phyloP scores from a whole-genome alignment of 2,329 filamentous ascomycete species.

The Colletotrichum zoysiae region DNA sequence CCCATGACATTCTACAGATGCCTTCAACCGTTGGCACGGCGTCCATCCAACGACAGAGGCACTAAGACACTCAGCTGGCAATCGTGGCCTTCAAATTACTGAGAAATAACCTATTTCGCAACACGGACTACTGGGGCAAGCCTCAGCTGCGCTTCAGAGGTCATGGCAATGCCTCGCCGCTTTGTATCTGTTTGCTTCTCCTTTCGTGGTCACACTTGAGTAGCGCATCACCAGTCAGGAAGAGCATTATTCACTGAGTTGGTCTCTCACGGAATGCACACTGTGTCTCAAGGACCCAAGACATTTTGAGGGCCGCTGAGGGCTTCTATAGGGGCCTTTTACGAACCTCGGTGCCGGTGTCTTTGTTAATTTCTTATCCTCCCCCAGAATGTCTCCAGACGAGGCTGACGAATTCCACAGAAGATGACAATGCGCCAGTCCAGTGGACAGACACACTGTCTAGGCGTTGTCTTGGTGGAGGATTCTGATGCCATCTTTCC shows the following conservation, averaged over 20 bases:
- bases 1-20: neutral
- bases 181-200: neutral
- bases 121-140: neutral
- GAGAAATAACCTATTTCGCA: neutral
- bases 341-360: neutral
- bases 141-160: neutral
- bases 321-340: constrained; percentile 12
- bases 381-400: neutral
- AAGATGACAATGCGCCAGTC: constrained; percentile 1
- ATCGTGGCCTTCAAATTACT: neutral
- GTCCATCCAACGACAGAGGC: neutral
- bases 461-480: constrained; percentile 3
- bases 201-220: too few relatives aligned
- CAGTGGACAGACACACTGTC: neutral
- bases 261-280: neutral
- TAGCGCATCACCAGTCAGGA: neutral
- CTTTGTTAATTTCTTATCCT: neutral
- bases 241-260: neutral
- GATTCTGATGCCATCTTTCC: neutral
- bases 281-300: neutral
- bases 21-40: neutral
- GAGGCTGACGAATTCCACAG: constrained; percentile 31
- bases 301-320: constrained; percentile 2
- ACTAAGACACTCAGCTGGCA: constrained; percentile 16
- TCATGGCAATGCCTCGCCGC: neutral